Conservation (phyloP, 208 protist genomes). For the Leishmania turanica region DNA sequence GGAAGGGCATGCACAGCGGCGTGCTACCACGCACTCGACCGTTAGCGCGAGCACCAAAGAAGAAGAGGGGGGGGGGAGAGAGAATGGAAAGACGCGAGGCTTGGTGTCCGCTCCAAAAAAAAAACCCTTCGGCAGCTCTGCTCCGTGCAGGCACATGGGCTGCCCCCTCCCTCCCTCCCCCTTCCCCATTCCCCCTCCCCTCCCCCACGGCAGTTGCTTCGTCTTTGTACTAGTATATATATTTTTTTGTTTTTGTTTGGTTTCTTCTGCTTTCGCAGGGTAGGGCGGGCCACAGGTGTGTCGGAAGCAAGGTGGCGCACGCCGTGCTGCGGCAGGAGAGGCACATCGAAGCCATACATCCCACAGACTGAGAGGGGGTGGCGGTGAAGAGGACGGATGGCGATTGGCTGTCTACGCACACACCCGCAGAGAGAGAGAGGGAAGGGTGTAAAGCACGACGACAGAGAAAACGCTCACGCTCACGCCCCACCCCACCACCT, state of each 20-base stretch:
- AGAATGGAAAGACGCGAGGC: neutral
- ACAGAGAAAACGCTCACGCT: neutral
- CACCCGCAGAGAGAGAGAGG: conserved; percentile 1
- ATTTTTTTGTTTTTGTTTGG: neutral
- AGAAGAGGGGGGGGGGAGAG: too few relatives aligned
- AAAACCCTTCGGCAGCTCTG: neutral
- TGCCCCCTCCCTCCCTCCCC: too few relatives aligned
- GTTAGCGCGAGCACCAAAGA: too few relatives aligned
- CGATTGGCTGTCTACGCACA: neutral
- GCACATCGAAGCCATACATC: neutral
- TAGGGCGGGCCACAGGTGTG: neutral
- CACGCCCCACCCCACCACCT: neutral
- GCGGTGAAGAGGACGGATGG: too few relatives aligned
- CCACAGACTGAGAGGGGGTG: neutral
- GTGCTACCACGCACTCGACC: neutral
- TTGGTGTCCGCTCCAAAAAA: neutral
- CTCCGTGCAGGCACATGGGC: neutral
- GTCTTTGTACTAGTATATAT: neutral
- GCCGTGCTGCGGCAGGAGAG: neutral
- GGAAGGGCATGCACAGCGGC: neutral
- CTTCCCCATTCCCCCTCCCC: too few relatives aligned
- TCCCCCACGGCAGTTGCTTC: too few relatives aligned
- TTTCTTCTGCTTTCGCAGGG: neutral
- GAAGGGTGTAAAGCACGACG: conserved; percentile 13
- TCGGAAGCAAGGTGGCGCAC: neutral